Conservation (phyloP, 306 rosid species). For the Quercus glauca region DNA sequence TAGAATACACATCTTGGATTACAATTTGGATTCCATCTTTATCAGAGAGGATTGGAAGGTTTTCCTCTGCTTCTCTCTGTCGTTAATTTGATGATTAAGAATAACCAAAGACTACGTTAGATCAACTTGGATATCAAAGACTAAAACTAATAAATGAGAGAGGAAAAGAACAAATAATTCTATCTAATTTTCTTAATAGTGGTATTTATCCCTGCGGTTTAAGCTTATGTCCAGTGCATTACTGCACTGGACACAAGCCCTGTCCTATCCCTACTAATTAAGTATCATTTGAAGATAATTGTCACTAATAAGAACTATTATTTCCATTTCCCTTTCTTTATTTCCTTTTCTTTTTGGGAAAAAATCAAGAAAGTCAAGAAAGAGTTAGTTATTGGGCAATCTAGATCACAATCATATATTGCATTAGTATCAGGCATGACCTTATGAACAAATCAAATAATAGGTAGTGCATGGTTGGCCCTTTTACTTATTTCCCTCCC, state of each 20-base stretch:
- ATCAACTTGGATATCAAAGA: background rate
- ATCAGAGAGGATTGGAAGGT: conserved; percentile 43
- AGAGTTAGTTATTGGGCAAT: conserved; percentile 12
- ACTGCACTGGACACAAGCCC: too few species aligned
- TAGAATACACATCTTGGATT: conserved; percentile 47
- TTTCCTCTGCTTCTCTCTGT: conserved; percentile 60
- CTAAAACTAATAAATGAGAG: background rate
- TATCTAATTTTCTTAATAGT: background rate
- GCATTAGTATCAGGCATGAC: background rate
- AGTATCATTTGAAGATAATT: background rate
- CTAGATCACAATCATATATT: conserved; percentile 14
- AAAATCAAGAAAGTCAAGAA: conserved; percentile 21
- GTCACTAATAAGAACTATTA: background rate
- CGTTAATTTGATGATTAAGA: background rate
- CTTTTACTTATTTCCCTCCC: conserved; percentile 11
- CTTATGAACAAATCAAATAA: conserved; percentile 10
- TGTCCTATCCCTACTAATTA: background rate
- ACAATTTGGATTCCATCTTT: conserved; percentile 43
- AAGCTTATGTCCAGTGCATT: too few species aligned
- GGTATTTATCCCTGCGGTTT: background rate
- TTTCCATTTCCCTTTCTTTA: background rate
- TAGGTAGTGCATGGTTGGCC: background rate
- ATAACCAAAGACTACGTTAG: background rate
- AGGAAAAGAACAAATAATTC: background rate
- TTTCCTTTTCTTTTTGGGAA: background rate